These are phyloP conservation scores for Penicillium sp. DNA, from an alignment of 2,329 filamentous ascomycete species.

Conservation along the genomic window DNA sequence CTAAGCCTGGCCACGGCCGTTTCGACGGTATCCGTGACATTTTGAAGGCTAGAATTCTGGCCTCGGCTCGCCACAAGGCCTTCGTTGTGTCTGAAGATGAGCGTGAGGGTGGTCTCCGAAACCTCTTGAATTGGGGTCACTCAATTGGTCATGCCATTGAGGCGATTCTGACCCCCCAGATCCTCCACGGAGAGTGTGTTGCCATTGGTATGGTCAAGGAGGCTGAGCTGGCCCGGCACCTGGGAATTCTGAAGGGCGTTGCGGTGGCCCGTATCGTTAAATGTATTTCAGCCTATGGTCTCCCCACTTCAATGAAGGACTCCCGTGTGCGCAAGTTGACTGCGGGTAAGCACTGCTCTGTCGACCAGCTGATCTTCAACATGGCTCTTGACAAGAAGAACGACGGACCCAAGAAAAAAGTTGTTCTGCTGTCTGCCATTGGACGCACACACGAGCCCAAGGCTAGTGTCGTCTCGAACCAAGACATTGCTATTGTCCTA, in stretches of 20 bases:
- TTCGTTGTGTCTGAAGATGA: constrained; percentile 93
- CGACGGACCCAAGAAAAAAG: constrained; percentile 90
- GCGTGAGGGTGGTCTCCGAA: constrained; percentile 87
- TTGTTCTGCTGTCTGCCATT: constrained; percentile 87
- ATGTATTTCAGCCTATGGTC: constrained; percentile 88
- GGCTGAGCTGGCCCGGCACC: constrained; percentile 84
- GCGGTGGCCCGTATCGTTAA: constrained; percentile 89
- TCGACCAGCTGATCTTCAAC: constrained; percentile 81
- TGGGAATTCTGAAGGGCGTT: constrained; percentile 80
- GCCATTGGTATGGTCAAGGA: constrained; percentile 99
- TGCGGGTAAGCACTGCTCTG: constrained; percentile 82
- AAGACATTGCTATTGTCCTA: constrained; percentile 77
- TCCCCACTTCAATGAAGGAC: constrained; percentile 83
- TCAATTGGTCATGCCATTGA: constrained; percentile 97
- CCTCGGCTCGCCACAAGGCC: constrained; percentile 90
- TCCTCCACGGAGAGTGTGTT: constrained; percentile 93
- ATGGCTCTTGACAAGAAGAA: constrained; percentile 99
- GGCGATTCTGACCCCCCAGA: constrained; percentile 90
- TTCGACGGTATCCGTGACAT: constrained; percentile 70
- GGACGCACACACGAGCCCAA: constrained; percentile 83
- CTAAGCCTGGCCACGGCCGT: constrained; percentile 56
- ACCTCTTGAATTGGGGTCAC: constrained; percentile 95
- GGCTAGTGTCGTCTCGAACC: constrained; percentile 86
- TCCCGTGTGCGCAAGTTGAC: constrained; percentile 78
- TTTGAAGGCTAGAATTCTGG: constrained; percentile 78